Evolutionary conservation across 2,329 filamentous ascomycete species (phyloP), one percentile per base, ranked within the genome.

Genomic region (Alternaria sp.): DNA sequence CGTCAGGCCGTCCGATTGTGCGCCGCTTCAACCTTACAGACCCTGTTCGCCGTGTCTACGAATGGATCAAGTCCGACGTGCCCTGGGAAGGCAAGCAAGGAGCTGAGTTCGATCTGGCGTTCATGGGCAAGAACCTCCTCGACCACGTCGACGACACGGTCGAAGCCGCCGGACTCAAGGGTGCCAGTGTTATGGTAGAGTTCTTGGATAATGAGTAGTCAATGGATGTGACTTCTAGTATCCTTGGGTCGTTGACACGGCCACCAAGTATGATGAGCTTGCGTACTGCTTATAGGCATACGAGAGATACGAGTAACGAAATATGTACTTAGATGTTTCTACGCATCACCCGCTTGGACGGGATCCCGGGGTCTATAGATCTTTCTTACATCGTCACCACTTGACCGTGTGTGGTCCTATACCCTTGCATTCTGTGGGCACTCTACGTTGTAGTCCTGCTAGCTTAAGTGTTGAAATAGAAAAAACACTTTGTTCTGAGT

Each of bases 141-240:
- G 89, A 91, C 18, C 81, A 84, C 55, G 82, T 97, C 49, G 89
- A 93, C 48, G 81, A 85, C 65, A 92, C 88, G 1, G 91, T 99
- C 61, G 88, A 88, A 67, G 90, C 93, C 73, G 92, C 91, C 0
- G 93, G 94, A 0, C 79, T 99, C 70, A 96, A 95, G 83, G 94
- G 96, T 74, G 93, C 91, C 4, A 97, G 93, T 0, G 90, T 99
- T 7, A 97, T 97, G 92, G 90, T 99, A 68, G 95, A 97, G 78
- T 96, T 93, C 73, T 59, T 74, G 11, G 75, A 77, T n/a, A 55
- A 43, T n/a, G 62, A 65, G 38, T 65, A 63, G 36, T 36, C 30
- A 14, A n/a, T 9, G n/a, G 5, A 39, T 20, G 3, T 39, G 36
- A 39, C 36, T 20, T 20, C n/a, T n/a, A n/a, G n/a, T 20, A 39